Evolutionary conservation across 441 rosid genomes (phyloP), one percentile per base, ranked within the genome.

Genomic region (Erysimum cheiri): DNA sequence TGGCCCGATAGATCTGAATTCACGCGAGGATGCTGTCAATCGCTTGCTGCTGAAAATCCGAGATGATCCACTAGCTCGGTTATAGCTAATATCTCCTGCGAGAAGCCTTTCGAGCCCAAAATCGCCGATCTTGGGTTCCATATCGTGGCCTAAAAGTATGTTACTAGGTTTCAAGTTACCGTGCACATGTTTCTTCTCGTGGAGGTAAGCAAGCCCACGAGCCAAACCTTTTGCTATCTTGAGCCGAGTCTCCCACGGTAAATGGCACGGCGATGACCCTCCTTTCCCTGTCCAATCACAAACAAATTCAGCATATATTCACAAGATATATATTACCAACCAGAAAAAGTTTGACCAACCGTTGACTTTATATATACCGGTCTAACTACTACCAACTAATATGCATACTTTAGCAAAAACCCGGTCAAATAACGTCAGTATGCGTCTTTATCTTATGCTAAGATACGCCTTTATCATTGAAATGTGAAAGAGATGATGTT

Each of bases 101-200:
- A 87, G 70, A 32, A 93, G 91, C 79, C 77, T 81, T 48, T 93
- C 94, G 0, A 93, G 91, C 33, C 98, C 96, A n/a, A 93, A 90
- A 72, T 93, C 97, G 0, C 98, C 96, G 0, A 93, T 80, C 56
- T 64, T 85, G 1, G 98, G 96, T 65, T 90, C 94, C 92, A 86
- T 82, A 36, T 90, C 83, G 0, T 75, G 33, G 8, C 86, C 87
- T 65, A 93, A 74, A 1, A 93, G 91, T 58, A 93, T 80, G 58
- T 89, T 87, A 47, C 93, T 82, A 46, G 96, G 98, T 79, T 90
- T 93, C 39, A 93, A 74, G 64, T 90, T 90, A 26, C 89, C 96
- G 50, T 93, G 92, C 46, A 93, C 97, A 6, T 93, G 96, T 77
- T 85, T 90, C 87, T 86, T 90, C 40, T 93, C 98, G 37, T 93